phyloP scores from a whole-genome alignment of 1,284 basidiomycete species.

The Sporisorium reilianum region DNA sequence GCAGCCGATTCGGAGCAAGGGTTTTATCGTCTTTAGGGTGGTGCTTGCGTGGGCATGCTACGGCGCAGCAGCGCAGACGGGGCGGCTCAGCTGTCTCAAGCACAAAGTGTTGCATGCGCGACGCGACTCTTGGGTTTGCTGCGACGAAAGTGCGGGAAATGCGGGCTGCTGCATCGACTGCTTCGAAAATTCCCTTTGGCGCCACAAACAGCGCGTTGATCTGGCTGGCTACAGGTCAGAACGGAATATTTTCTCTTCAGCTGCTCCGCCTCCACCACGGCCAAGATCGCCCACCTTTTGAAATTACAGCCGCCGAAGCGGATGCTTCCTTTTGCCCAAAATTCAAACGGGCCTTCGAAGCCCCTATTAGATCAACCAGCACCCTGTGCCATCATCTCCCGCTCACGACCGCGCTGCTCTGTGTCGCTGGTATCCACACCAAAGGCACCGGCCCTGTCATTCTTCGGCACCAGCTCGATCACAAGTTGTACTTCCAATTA shows the following conservation, averaged over 20 bases:
- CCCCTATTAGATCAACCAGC: neutral
- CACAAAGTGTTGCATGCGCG: slow-evolving; percentile 24
- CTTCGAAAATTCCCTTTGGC: too few relatives aligned
- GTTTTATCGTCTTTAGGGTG: slow-evolving; percentile 40
- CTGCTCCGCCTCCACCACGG: neutral
- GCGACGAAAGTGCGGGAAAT: neutral
- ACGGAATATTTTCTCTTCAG: slow-evolving; percentile 15
- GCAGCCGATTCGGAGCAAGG: slow-evolving; percentile 35
- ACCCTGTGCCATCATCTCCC: too few relatives aligned
- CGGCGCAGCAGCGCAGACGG: neutral
- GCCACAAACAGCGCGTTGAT: slow-evolving; percentile 34
- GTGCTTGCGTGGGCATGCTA: slow-evolving; percentile 9
- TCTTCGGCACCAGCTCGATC: too few relatives aligned
- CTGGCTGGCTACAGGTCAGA: neutral
- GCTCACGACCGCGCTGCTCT: too few relatives aligned
- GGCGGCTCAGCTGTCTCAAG: slow-evolving; percentile 6
- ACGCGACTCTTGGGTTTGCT: slow-evolving; percentile 18
- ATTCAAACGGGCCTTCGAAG: slow-evolving; percentile 15
- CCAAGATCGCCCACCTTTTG: neutral
- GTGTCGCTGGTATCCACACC: too few relatives aligned
- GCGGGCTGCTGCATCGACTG: slow-evolving; percentile 5
- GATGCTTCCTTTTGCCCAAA: too few relatives aligned
- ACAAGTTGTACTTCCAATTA: too few relatives aligned
- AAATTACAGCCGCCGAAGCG: slow-evolving; percentile 21
- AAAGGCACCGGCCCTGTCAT: too few relatives aligned